Evolutionary conservation across 495 filamentous ascomycete genomes (phyloP).

Genomic region (Parachaetomium inaequale): DNA sequence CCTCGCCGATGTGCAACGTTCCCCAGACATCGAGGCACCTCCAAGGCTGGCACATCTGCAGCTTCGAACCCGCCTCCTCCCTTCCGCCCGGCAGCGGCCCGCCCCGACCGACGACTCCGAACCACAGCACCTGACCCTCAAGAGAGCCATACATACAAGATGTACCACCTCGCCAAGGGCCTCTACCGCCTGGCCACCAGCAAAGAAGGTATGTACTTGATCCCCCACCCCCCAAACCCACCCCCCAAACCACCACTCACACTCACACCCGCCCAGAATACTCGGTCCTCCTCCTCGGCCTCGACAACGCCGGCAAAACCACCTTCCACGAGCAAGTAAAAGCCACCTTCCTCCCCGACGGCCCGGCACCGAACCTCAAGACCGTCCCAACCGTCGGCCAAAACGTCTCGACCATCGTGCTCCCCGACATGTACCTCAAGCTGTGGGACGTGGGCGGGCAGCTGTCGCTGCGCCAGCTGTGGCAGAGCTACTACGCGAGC

Average conservation of each 20-base stretch:
- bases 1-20: too few species aligned
- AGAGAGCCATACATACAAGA: slow-evolving; percentile 30
- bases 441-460: slow-evolving; percentile 98
- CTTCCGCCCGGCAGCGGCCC: neutral
- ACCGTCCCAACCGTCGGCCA: slow-evolving; percentile 98
- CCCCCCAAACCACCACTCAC: slow-evolving; percentile 5
- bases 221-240: neutral
- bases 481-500: slow-evolving; percentile 91
- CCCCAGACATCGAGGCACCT: too few species aligned
- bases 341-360: slow-evolving; percentile 69
- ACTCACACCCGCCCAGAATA: slow-evolving; percentile 66
- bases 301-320: slow-evolving; percentile 98
- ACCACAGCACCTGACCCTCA: neutral
- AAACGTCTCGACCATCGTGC: slow-evolving; percentile 84
- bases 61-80: neutral
- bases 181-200: slow-evolving; percentile 90
- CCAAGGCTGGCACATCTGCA: neutral
- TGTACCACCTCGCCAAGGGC: slow-evolving; percentile 97
- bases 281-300: slow-evolving; percentile 91
- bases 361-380: slow-evolving; percentile 55
- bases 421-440: slow-evolving; percentile 92
- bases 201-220: slow-evolving; percentile 69
- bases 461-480: slow-evolving; percentile 79
- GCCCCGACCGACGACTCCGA: neutral
- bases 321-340: slow-evolving; percentile 97